Evolutionary conservation across 306 rosid genomes (phyloP), one percentile per base, ranked within the genome.

Genomic region (Malus asiatica): DNA sequence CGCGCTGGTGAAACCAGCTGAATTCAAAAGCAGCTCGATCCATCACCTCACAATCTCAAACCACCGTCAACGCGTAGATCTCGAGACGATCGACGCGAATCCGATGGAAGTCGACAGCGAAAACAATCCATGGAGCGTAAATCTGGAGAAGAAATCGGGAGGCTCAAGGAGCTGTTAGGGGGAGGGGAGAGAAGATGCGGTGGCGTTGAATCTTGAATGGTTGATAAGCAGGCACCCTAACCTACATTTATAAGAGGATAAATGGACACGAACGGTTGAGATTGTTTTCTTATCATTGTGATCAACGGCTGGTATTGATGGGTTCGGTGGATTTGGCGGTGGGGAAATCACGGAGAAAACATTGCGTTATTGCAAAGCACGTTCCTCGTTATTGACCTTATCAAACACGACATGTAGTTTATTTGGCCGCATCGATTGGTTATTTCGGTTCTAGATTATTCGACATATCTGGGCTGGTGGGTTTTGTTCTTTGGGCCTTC

Each of bases 51-150:
- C 64, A 23, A 11, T 4, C 15, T 11, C 5, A 11, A 23, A 59
- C 64, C 29, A 4, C 3, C 14, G 23, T 4, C 64, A 11, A 23
- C 29, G 14, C 6, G 8, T 59, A 59, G 32, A 59, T 78, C 84
- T 38, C 11, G 66, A 38, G 0, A 62, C 6, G 87, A 87, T 78
- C 82, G 42, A 72, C 4, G 2, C 48, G 42, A 68, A 74, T 83
- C 65, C 6, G 1, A 14, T 1, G 3, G 2, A 15, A 0, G 44
- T 0, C 62, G 16, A 0, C 8, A 7, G 0, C 2, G 15, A 4
- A 6, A 5, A n/a, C 2, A 18, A 9, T 0, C 72, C 45, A 12
- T 18, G 5, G 0, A 7, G 6, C 14, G 14, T 3, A 44, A 76
- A 84, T 77, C 86, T 77, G 59, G 1, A 20, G 66, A 15, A 32